A percentile compares a stretch with the other conserved stretches of the same genome.
phyloP scores from a whole-genome alignment of 768 basidiomycete genomes.

The Crepidotus variabilis region DNA sequence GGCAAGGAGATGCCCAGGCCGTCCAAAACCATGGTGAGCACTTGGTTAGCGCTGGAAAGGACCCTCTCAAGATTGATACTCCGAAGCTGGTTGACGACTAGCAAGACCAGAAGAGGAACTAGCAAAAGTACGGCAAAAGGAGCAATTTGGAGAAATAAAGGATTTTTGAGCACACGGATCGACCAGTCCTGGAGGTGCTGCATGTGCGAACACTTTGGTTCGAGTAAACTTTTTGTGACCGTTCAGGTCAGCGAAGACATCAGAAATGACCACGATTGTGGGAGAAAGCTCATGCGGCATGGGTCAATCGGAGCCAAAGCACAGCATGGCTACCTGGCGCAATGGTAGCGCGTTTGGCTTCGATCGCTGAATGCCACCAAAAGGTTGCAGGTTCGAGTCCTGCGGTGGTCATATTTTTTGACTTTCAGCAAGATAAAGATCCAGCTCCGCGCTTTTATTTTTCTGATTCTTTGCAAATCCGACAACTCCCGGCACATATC shows the following conservation, averaged over 20 bases:
- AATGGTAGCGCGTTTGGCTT: slow-evolving; percentile 97
- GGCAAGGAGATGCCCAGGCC: slow-evolving; percentile 49
- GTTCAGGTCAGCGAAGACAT: slow-evolving; percentile 6
- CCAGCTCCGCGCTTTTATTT: no score
- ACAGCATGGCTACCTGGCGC: slow-evolving; percentile 70
- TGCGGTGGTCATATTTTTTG: slow-evolving; percentile 69
- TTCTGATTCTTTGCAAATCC: no score
- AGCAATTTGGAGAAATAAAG: slow-evolving; percentile 50
- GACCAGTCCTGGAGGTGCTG: slow-evolving; percentile 43
- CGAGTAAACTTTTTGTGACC: slow-evolving; percentile 7
- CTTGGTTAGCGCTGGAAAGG: slow-evolving; percentile 22
- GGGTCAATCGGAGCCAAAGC: neutral
- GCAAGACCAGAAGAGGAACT: slow-evolving; percentile 48
- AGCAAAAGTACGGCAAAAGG: slow-evolving; percentile 54
- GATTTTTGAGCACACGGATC: slow-evolving; percentile 34
- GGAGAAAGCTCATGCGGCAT: neutral
- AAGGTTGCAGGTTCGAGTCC: slow-evolving; percentile 97
- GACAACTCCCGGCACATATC: no score
- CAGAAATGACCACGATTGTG: slow-evolving; percentile 1
- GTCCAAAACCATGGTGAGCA: slow-evolving; percentile 53
- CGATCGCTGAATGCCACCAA: slow-evolving; percentile 75
- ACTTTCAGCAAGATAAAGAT: no score
- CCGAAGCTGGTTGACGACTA: slow-evolving; percentile 28
- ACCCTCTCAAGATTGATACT: slow-evolving; percentile 19
- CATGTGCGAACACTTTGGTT: slow-evolving; percentile 10